phyloP scores from a whole-genome alignment of 2,329 filamentous ascomycete genomes.

The Hymenoscyphus salicellus region DNA sequence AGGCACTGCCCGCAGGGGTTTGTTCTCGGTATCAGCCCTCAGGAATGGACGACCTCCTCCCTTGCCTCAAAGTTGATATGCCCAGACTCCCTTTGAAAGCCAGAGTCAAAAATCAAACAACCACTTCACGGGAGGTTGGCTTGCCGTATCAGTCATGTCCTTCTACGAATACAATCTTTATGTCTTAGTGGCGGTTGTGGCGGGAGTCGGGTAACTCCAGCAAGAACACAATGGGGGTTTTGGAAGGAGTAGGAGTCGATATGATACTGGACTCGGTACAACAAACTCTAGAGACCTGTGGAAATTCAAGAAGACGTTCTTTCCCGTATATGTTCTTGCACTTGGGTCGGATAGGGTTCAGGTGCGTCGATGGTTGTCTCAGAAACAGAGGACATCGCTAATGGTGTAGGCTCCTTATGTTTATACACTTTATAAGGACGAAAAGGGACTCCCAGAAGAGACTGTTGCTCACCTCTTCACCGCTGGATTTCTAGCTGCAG shows the following conservation, averaged over 20 bases:
- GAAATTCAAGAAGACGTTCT: constrained; percentile 35
- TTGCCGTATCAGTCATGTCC: background rate
- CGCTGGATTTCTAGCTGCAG: constrained; percentile 29
- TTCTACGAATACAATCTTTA: background rate
- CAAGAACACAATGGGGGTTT: background rate
- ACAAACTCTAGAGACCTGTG: constrained; percentile 4
- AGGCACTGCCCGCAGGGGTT: too few relatives aligned
- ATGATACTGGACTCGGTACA: background rate
- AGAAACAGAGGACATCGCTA: background rate
- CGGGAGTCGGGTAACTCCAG: background rate
- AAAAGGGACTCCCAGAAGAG: constrained; percentile 28
- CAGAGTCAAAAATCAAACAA: background rate
- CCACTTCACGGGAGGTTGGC: background rate
- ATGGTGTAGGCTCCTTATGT: constrained; percentile 26
- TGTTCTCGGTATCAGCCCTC: too few relatives aligned
- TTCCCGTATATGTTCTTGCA: constrained; percentile 45
- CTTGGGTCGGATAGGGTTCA: constrained; percentile 52
- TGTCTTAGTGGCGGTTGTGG: background rate
- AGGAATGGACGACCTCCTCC: background rate
- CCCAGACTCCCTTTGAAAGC: background rate
- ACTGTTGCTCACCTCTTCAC: constrained; percentile 28
- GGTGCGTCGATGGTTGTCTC: constrained; percentile 27
- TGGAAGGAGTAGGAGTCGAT: background rate
- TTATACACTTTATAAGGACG: constrained; percentile 30
- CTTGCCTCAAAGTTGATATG: background rate